phyloP scores from a whole-genome alignment of 495 filamentous ascomycete species.

The Podospora didyma region DNA sequence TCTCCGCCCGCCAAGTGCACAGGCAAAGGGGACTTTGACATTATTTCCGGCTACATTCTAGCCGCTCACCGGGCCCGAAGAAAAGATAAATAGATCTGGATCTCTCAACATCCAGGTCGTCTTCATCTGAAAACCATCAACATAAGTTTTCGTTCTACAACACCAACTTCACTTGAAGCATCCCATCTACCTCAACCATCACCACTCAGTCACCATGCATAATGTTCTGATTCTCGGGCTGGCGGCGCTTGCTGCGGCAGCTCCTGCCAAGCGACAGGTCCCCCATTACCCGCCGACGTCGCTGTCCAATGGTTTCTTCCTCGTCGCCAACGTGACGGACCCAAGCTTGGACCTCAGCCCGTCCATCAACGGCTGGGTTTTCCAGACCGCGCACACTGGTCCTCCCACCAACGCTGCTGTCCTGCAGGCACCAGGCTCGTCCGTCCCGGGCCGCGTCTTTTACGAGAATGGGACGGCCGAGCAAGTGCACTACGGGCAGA shows the following conservation, averaged over 20 bases:
- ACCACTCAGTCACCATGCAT: not conserved
- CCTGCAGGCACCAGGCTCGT: not conserved
- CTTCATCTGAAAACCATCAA: too few species aligned
- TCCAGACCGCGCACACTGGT: slow-evolving; percentile 27
- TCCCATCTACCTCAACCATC: too few species aligned
- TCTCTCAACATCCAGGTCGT: too few species aligned
- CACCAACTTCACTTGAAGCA: too few species aligned
- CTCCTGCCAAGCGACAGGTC: not conserved
- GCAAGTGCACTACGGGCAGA: slow-evolving; percentile 10
- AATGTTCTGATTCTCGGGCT: not conserved
- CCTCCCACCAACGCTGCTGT: slow-evolving; percentile 27
- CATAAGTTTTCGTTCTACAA: too few species aligned
- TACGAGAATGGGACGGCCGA: slow-evolving; percentile 33
- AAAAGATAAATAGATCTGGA: too few species aligned
- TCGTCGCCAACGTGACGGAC: slow-evolving; percentile 27
- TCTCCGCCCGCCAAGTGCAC: not conserved
- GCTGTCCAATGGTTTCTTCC: slow-evolving; percentile 23
- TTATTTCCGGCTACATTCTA: not conserved
- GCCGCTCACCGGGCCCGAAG: not conserved
- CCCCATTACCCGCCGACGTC: not conserved
- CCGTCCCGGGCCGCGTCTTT: slow-evolving; percentile 22
- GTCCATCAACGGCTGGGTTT: slow-evolving; percentile 17
- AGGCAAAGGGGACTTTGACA: not conserved
- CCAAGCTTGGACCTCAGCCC: slow-evolving; percentile 20
- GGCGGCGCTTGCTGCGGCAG: not conserved